These are phyloP conservation scores for Pichia sp. DNA, from an alignment of 1,139 yeast species.

Conservation along the genomic window DNA sequence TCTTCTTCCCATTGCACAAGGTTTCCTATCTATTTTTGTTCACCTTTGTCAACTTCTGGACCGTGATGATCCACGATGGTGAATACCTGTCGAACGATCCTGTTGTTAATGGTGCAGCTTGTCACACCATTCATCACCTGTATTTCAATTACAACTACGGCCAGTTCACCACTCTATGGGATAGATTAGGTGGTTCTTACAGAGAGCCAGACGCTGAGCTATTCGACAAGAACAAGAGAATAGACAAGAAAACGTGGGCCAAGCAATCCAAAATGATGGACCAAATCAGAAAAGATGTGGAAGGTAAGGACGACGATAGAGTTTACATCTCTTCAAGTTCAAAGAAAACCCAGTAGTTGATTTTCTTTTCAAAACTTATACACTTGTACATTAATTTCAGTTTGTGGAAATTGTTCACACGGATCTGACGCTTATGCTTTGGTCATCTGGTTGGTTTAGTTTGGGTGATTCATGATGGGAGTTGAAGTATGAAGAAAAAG, in stretches of 20 bases:
- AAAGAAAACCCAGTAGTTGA: slow-evolving; percentile 15
- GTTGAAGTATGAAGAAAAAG: too few relatives aligned
- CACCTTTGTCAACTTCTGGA: slow-evolving; percentile 93
- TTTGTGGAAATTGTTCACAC: not conserved
- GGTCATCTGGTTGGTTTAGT: too few relatives aligned
- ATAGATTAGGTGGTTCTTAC: slow-evolving; percentile 88
- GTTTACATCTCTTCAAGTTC: slow-evolving; percentile 41
- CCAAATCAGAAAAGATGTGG: slow-evolving; percentile 70
- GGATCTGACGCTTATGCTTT: not conserved
- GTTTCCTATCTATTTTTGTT: slow-evolving; percentile 74
- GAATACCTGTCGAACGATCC: slow-evolving; percentile 92
- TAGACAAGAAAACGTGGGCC: slow-evolving; percentile 61
- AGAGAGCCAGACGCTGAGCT: slow-evolving; percentile 87
- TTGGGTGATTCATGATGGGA: too few relatives aligned
- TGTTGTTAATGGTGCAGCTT: slow-evolving; percentile 93
- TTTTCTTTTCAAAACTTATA: not conserved
- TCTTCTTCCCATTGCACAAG: slow-evolving; percentile 89
- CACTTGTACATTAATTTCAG: not conserved
- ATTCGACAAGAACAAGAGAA: slow-evolving; percentile 61
- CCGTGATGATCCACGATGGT: slow-evolving; percentile 98
- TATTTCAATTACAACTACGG: slow-evolving; percentile 98
- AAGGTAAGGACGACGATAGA: slow-evolving; percentile 64
- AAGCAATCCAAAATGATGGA: slow-evolving; percentile 77
- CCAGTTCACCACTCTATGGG: slow-evolving; percentile 97
- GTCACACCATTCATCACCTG: slow-evolving; percentile 94